Percentiles rank a stretch among this genome's conserved stretches.
These are phyloP conservation scores for Candida namnaoensis DNA, from an alignment of 805 yeast genomes.

Conservation along the genomic window DNA sequence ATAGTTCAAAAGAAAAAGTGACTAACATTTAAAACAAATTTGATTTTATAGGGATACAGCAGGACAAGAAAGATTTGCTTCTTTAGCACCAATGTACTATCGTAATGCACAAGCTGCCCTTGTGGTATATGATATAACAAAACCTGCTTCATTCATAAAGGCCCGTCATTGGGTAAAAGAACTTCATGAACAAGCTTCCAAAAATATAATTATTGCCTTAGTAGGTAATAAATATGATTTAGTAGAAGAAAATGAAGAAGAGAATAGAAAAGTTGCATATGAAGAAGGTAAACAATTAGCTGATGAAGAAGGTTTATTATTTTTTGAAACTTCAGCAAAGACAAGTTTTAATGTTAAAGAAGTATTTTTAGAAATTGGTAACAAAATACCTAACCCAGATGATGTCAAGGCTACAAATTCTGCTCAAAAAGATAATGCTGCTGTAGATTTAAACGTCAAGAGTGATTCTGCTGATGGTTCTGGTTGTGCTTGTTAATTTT, in stretches of 20 bases:
- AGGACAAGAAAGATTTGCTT: constrained; percentile 95
- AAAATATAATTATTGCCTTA: constrained; percentile 83
- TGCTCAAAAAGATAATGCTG: constrained; percentile 17
- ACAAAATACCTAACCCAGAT: constrained; percentile 56
- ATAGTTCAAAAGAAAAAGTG: too few relatives aligned
- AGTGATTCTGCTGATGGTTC: constrained; percentile 20
- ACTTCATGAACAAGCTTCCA: constrained; percentile 90
- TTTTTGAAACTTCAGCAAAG: constrained; percentile 94
- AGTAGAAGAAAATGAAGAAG: constrained; percentile 43
- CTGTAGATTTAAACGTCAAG: constrained; percentile 24
- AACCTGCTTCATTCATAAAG: constrained; percentile 88
- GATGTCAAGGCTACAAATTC: constrained; percentile 13
- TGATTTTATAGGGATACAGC: constrained; percentile 72
- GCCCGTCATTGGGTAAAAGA: constrained; percentile 99
- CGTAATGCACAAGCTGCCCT: constrained; percentile 96
- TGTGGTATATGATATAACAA: constrained; percentile 92
- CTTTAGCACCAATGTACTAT: constrained; percentile 94
- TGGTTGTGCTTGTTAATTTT: constrained; percentile 22
- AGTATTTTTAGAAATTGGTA: constrained; percentile 84
- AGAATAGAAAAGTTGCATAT: constrained; percentile 65
- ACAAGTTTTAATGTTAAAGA: constrained; percentile 84
- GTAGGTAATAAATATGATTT: constrained; percentile 92
- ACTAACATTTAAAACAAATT: background rate
- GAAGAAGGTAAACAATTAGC: constrained; percentile 87
- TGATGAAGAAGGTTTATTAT: constrained; percentile 81